These are phyloP conservation scores for Fusarium cyanostomum DNA, from an alignment of 2,329 filamentous ascomycete species.

Conservation along the genomic window DNA sequence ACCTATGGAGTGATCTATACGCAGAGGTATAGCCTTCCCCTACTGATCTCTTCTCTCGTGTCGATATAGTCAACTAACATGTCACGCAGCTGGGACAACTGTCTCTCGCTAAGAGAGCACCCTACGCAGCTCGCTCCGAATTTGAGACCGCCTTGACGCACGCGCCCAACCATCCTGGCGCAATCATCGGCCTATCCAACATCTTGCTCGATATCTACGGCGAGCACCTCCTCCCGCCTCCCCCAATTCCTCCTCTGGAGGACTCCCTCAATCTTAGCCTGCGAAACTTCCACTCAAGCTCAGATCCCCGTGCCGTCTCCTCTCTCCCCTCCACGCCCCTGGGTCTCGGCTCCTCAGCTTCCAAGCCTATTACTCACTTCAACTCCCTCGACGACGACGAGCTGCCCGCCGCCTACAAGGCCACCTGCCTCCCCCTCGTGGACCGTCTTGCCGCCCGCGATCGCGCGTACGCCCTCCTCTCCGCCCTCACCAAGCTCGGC, in stretches of 20 bases:
- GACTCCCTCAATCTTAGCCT: slow-evolving; percentile 16
- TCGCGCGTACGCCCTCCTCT: slow-evolving; percentile 84
- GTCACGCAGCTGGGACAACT: slow-evolving; percentile 72
- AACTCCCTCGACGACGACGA: slow-evolving; percentile 49
- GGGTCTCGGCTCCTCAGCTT: slow-evolving; percentile 53
- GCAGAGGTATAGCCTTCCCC: slow-evolving; percentile 70
- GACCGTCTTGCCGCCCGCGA: slow-evolving; percentile 91
- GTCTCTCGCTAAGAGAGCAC: slow-evolving; percentile 66
- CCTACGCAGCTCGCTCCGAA: slow-evolving; percentile 75
- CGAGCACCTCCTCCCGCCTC: slow-evolving; percentile 69
- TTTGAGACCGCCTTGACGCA: slow-evolving; percentile 87
- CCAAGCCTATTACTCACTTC: slow-evolving; percentile 26
- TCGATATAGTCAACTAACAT: slow-evolving; percentile 11
- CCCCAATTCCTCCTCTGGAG: slow-evolving; percentile 59
- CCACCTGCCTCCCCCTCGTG: slow-evolving; percentile 72
- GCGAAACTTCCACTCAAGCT: not conserved
- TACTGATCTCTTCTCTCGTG: not conserved
- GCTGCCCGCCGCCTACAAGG: slow-evolving; percentile 64
- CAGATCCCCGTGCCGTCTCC: slow-evolving; percentile 15
- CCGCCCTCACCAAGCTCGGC: slow-evolving; percentile 84
- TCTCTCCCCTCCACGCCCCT: slow-evolving; percentile 57
- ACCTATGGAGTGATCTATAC: slow-evolving; percentile 84
- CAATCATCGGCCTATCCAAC: slow-evolving; percentile 83
- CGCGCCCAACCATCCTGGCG: slow-evolving; percentile 80
- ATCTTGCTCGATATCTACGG: slow-evolving; percentile 88